A percentile compares a stretch with the other conserved stretches of the same genome.
phyloP scores from a whole-genome alignment of 257 asterid species.

The Coffea canephora region DNA sequence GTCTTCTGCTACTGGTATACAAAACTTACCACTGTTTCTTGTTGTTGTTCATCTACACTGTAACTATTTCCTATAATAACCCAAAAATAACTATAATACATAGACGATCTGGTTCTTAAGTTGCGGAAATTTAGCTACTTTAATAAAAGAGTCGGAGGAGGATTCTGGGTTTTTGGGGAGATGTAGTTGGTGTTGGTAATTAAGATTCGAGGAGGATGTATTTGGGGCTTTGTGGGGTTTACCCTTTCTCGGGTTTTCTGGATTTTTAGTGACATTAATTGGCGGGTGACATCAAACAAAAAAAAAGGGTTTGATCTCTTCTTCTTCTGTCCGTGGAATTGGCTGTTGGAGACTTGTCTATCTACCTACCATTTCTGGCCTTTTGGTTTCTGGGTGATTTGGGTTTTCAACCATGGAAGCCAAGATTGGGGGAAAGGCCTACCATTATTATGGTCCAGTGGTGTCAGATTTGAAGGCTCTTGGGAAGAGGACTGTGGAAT shows the following conservation, averaged over 20 bases:
- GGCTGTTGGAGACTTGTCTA: neutral
- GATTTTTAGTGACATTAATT: neutral
- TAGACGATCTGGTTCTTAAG: neutral
- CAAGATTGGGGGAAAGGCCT: slow-evolving; percentile 31
- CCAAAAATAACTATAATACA: neutral
- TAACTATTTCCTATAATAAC: neutral
- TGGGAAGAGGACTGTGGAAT: slow-evolving; percentile 66
- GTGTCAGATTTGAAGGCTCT: slow-evolving; percentile 48
- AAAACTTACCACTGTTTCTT: neutral
- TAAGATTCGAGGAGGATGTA: neutral
- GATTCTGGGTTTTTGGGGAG: slow-evolving; percentile 12
- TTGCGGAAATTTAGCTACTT: neutral
- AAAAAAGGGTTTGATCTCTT: neutral
- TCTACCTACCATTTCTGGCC: slow-evolving; percentile 13
- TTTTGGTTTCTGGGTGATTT: neutral
- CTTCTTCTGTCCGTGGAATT: slow-evolving; percentile 5
- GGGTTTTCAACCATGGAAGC: slow-evolving; percentile 38
- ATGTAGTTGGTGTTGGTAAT: slow-evolving; percentile 22
- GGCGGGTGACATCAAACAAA: neutral
- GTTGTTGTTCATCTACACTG: neutral
- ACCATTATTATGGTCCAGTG: slow-evolving; percentile 30
- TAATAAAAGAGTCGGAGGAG: slow-evolving; percentile 2
- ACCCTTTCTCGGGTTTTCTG: neutral
- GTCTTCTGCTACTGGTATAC: neutral
- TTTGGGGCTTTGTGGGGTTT: slow-evolving; percentile 6